phyloP scores from a whole-genome alignment of 208 protist species.

The Acanthamoeba sp. region DNA sequence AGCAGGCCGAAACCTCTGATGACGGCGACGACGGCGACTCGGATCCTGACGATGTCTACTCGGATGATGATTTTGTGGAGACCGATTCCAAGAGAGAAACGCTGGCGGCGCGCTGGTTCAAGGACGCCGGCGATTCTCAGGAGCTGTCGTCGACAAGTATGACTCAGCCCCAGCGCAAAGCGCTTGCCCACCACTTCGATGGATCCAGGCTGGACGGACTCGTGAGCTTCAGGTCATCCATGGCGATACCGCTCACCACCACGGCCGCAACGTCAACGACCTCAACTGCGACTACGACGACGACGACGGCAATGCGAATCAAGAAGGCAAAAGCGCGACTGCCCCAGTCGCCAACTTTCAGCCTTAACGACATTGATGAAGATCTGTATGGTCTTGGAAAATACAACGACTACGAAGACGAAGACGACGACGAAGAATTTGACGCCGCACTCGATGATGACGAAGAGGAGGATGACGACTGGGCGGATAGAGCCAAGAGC shows the following conservation, averaged over 20 bases:
- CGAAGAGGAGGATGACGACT: conserved; percentile 27
- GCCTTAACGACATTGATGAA: conserved; percentile 2
- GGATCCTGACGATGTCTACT: not conserved
- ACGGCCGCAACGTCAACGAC: not conserved
- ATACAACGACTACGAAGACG: not conserved
- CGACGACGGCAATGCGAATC: not conserved
- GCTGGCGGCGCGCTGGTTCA: no score
- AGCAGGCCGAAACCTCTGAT: not conserved
- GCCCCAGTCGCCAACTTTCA: not conserved
- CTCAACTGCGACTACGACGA: not conserved
- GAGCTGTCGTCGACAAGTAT: no score
- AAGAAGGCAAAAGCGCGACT: not conserved
- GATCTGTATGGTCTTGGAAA: not conserved
- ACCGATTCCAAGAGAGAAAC: no score
- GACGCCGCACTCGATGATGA: not conserved
- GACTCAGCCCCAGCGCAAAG: no score
- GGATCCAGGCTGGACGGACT: no score
- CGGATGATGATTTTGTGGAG: no score
- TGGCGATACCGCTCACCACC: no score
- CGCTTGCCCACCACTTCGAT: no score
- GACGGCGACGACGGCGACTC: not conserved
- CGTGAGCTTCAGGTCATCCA: no score
- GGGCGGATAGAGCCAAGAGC: not conserved
- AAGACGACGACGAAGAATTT: not conserved
- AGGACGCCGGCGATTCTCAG: no score